Evolutionary conservation across 2,329 filamentous ascomycete species (phyloP), one percentile per base, ranked within the genome.

Genomic region (Fusarium ramigenum): DNA sequence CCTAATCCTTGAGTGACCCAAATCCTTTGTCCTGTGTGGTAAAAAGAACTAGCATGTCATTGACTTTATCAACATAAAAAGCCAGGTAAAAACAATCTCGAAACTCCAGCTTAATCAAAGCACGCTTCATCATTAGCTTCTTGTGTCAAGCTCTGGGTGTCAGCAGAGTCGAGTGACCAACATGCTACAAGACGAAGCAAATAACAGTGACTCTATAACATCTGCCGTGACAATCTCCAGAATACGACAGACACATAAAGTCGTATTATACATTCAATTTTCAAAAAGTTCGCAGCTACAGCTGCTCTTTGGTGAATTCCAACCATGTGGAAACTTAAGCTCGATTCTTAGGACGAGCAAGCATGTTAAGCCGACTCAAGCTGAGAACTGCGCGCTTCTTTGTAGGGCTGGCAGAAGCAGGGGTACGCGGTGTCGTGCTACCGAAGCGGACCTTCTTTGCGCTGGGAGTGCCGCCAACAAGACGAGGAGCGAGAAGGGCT

Each of bases 341-440:
- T 65, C 89, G 85, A 70, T 85, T 80, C 83, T 91, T 92, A 4
- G 90, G 90, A 49, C 85, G 85, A 52, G 90, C 86, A 30, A 92
- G 85, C 87, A 89, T 88, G 76, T 90, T 88, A 62, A 92, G 83
- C 67, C 90, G 85, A 78, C 87, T 90, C 66, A 91, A 78, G 72
- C 85, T 91, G 63, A 92, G 79, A 30, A 86, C 83, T 10, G 77
- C 75, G 66, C 81, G 84, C 83, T 89, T 90, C 84, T 89, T 90
- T 57, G 80, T 81, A 8, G 89, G 85, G 60, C 84, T 89, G 5
- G 75, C 76, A 18, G 80, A 79, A 18, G 66, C 67, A 56, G 79
- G 77, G 18, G 78, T 70, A 32, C 75, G 69, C 21, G 75, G 62
- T 19, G 74, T 61, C 4, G 72, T 70, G 28, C 71, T 78, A 30